Conservation (phyloP, 306 rosid species). For the Leucaena leucocephala region DNA sequence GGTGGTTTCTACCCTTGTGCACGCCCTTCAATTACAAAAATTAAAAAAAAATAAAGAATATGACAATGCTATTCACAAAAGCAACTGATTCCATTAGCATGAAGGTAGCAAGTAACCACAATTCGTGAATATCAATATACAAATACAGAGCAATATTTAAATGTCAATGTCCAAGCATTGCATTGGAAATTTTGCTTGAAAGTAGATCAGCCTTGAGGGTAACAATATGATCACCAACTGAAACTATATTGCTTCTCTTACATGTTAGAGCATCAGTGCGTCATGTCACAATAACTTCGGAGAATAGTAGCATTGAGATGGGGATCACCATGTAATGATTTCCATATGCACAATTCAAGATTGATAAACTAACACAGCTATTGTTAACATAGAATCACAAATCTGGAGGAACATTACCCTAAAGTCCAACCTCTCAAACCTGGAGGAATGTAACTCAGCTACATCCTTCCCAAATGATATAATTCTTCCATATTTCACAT, state of each 20-base stretch:
- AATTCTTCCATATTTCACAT: constrained; percentile 67
- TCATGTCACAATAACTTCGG: background rate
- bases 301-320: background rate
- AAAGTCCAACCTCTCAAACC: constrained; percentile 69
- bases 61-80: constrained; percentile 23
- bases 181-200: background rate
- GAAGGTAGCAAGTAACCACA: constrained; percentile 21
- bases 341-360: background rate
- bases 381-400: constrained; percentile 15
- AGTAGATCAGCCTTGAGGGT: constrained; percentile 25
- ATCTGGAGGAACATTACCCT: constrained; percentile 50
- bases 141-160: constrained; percentile 18
- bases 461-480: constrained; percentile 73
- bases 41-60: constrained; percentile 8
- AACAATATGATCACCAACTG: constrained; percentile 10
- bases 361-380: constrained; percentile 4
- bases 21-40: constrained; percentile 53
- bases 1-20: constrained; percentile 60
- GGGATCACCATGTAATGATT: background rate
- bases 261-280: background rate
- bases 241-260: background rate
- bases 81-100: constrained; percentile 11
- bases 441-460: constrained; percentile 60
- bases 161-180: background rate
- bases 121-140: background rate